These are phyloP conservation scores for Rhododendron ferrugineum DNA, from an alignment of 148 eudicot genomes.

Conservation along the genomic window DNA sequence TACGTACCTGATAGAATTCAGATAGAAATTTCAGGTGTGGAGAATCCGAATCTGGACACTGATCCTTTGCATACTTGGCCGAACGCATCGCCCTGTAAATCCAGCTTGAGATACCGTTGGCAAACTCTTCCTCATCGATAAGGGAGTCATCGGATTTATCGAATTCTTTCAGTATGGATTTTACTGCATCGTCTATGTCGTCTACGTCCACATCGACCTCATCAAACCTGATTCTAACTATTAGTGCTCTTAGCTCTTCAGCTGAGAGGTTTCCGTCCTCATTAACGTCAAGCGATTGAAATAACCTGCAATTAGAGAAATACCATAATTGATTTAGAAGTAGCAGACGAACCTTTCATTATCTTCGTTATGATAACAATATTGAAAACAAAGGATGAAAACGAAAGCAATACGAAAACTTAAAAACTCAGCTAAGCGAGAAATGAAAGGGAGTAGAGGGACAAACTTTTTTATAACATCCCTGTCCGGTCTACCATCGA, in stretches of 20 bases:
- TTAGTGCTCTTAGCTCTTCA: slow-evolving; percentile 54
- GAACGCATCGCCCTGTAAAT: slow-evolving; percentile 30
- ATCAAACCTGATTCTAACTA: slow-evolving; percentile 54
- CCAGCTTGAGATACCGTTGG: slow-evolving; percentile 44
- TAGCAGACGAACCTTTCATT: neutral
- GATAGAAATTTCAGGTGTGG: neutral
- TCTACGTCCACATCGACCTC: slow-evolving; percentile 33
- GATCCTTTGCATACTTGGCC: neutral
- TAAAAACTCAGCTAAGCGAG: neutral
- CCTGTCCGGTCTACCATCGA: slow-evolving; percentile 22
- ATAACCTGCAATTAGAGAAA: slow-evolving; percentile 34
- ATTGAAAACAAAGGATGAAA: neutral
- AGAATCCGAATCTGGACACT: neutral
- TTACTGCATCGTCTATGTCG: slow-evolving; percentile 37
- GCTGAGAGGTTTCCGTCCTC: slow-evolving; percentile 35
- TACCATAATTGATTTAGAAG: neutral
- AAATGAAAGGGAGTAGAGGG: neutral
- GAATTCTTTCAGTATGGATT: slow-evolving; percentile 50
- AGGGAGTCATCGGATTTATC: slow-evolving; percentile 39
- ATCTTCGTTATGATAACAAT: neutral
- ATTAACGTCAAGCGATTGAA: slow-evolving; percentile 45
- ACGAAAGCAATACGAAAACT: neutral
- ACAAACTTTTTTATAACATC: slow-evolving; percentile 23
- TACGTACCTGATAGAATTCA: slow-evolving; percentile 1
- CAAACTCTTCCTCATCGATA: slow-evolving; percentile 44